These are phyloP conservation scores for Leonotis leonurus DNA, from an alignment of 257 asterid genomes.

Conservation along the genomic window DNA sequence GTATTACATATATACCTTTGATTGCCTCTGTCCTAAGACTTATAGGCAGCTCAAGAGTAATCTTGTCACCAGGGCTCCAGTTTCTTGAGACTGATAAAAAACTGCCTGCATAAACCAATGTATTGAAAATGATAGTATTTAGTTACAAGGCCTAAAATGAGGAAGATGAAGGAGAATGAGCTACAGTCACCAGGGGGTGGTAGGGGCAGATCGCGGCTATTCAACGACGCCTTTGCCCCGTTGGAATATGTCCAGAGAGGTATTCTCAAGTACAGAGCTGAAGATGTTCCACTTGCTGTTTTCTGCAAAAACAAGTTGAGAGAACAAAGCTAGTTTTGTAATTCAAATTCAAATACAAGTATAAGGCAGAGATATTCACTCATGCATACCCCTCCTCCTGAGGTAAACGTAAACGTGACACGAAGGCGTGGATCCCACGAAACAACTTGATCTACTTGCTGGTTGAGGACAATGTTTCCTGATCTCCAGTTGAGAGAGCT, in stretches of 20 bases:
- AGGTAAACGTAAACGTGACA: constrained; percentile 35
- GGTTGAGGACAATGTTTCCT: constrained; percentile 36
- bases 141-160: too few species aligned
- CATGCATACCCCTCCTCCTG: too few species aligned
- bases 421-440: constrained; percentile 67
- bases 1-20: constrained; percentile 40
- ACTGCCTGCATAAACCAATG: constrained; percentile 46
- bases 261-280: constrained; percentile 53
- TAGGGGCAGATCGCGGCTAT: constrained; percentile 32
- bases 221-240: constrained; percentile 43
- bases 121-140: too few species aligned
- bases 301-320: constrained; percentile 27
- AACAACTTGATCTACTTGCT: constrained; percentile 41
- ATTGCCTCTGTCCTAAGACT: constrained; percentile 66
- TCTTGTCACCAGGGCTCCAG: constrained; percentile 61
- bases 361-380: too few species aligned
- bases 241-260: constrained; percentile 56
- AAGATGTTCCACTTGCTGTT: constrained; percentile 13
- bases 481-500: constrained; percentile 64
- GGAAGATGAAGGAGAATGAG: background rate
- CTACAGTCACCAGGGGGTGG: constrained; percentile 51
- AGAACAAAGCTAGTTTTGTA: too few species aligned
- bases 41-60: constrained; percentile 58
- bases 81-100: constrained; percentile 40
- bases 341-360: too few species aligned